A percentile compares a stretch with the other conserved stretches of the same genome.
phyloP scores from a whole-genome alignment of 2,329 filamentous ascomycete species.

The Talaromyces sp. region DNA sequence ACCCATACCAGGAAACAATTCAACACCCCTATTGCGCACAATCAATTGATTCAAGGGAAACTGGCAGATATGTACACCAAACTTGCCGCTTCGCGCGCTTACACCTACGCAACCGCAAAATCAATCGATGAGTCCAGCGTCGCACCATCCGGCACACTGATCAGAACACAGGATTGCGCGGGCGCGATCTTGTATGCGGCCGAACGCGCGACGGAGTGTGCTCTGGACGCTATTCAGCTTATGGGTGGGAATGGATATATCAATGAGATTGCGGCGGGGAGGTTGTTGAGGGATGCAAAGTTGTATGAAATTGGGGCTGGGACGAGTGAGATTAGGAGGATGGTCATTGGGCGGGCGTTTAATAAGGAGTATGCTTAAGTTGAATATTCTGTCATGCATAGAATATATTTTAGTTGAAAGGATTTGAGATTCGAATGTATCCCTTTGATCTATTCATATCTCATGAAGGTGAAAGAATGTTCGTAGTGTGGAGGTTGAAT shows the following conservation, averaged over 20 bases:
- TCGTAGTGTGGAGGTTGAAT: neutral
- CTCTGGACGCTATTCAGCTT: constrained; percentile 76
- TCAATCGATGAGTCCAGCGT: constrained; percentile 71
- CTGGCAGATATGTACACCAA: constrained; percentile 98
- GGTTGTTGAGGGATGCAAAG: constrained; percentile 74
- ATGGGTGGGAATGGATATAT: constrained; percentile 95
- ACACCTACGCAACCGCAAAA: constrained; percentile 80
- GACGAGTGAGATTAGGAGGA: constrained; percentile 87
- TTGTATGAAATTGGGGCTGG: constrained; percentile 97
- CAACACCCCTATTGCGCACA: constrained; percentile 78
- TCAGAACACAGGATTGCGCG: constrained; percentile 88
- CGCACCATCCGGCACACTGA: constrained; percentile 38
- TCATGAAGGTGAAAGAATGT: neutral
- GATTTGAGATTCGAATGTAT: neutral
- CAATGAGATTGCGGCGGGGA: constrained; percentile 88
- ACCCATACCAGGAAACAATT: constrained; percentile 89
- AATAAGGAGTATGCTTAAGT: constrained; percentile 71
- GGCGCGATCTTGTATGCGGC: constrained; percentile 93
- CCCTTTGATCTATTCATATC: neutral
- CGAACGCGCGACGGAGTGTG: constrained; percentile 38
- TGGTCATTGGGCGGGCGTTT: constrained; percentile 90
- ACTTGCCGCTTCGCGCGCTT: constrained; percentile 76
- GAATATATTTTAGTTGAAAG: neutral
- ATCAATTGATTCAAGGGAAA: constrained; percentile 90
- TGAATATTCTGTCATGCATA: neutral